phyloP scores from a whole-genome alignment of 2,329 filamentous ascomycete species.

The Botrytis medusae region DNA sequence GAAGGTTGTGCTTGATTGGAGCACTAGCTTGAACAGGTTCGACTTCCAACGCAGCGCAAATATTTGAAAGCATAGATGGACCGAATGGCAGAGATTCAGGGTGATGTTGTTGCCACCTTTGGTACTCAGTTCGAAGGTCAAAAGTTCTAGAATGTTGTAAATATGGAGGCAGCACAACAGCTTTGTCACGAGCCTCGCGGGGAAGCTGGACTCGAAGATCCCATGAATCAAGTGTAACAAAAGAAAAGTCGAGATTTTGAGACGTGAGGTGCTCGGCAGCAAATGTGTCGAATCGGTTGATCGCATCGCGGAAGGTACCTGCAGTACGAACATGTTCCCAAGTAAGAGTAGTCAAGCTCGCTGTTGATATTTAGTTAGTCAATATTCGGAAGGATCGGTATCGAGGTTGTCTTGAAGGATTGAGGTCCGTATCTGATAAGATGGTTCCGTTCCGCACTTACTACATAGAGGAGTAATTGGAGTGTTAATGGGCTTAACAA shows the following conservation, averaged over 20 bases:
- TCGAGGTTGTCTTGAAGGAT: background rate
- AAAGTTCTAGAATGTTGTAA: slow-evolving; percentile 97
- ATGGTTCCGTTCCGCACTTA: slow-evolving; percentile 56
- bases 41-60: slow-evolving; percentile 96
- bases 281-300: slow-evolving; percentile 92
- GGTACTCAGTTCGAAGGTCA: slow-evolving; percentile 94
- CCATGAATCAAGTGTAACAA: slow-evolving; percentile 98
- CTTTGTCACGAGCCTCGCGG: slow-evolving; percentile 96
- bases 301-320: slow-evolving; percentile 94
- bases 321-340: slow-evolving; percentile 99
- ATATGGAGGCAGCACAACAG: slow-evolving; percentile 92
- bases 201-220: slow-evolving; percentile 96
- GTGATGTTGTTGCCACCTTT: slow-evolving; percentile 97
- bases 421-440: slow-evolving; percentile 5
- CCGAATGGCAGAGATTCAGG: slow-evolving; percentile 96
- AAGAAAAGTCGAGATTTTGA: slow-evolving; percentile 94
- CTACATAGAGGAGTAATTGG: slow-evolving; percentile 98
- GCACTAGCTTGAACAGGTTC: slow-evolving; percentile 97
- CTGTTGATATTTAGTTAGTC: slow-evolving; percentile 49
- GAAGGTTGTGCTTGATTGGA: slow-evolving; percentile 97
- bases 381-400: slow-evolving; percentile 15
- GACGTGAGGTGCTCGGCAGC: slow-evolving; percentile 86
- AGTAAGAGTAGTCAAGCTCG: slow-evolving; percentile 93
- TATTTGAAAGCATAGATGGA: slow-evolving; percentile 92
- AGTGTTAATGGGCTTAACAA: slow-evolving; percentile 98